Evolutionary conservation across 164 flowering plant genomes (phyloP), one percentile per base, ranked within the genome.

Genomic region (Pachysandra terminalis): DNA sequence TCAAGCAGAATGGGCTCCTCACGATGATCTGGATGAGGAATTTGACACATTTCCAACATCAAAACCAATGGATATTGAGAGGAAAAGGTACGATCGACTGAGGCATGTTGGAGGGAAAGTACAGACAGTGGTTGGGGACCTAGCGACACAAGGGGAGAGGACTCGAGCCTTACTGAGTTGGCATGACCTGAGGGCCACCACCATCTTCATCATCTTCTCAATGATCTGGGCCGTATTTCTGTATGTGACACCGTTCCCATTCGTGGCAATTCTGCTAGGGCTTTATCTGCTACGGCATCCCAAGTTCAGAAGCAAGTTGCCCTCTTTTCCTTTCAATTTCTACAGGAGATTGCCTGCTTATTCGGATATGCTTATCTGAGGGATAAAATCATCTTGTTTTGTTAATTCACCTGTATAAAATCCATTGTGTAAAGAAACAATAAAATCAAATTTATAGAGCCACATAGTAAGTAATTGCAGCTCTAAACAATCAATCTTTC

Each of bases 71-170:
- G 78, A 75, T 35, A 41, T 78, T 1, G 71, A 74, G 0, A 57
- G 81, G n/a, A 72, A 68, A 71, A 74, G 81, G 74, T 78, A 78
- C 5, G 81, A 78, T 40, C 68, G 81, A 15, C 56, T 78, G 16
- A 65, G 81, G 58, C 74, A 68, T 3, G 74, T 78, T 49, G 78
- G 76, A 0, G 81, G 76, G 54, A 71, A 75, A 26, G 67, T 78
- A 21, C 77, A 74, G 23, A 74, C 67, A 14, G 77, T 77, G 55
- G 77, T 74, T 4, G 80, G 80, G 19, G 77, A 74, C 60, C 19
- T 77, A 28, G 80, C 73, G 0, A 74, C 77, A 21, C 80, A 74
- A 49, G 80, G 72, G 19, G 80, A 77, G 32, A 37, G 80, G 35
- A 23, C 71, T 27, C 70, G 71, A 37, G 72, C 73, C 6, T 53